phyloP scores from a whole-genome alignment of 2,329 filamentous ascomycete genomes.

The Claviceps purpurea region DNA sequence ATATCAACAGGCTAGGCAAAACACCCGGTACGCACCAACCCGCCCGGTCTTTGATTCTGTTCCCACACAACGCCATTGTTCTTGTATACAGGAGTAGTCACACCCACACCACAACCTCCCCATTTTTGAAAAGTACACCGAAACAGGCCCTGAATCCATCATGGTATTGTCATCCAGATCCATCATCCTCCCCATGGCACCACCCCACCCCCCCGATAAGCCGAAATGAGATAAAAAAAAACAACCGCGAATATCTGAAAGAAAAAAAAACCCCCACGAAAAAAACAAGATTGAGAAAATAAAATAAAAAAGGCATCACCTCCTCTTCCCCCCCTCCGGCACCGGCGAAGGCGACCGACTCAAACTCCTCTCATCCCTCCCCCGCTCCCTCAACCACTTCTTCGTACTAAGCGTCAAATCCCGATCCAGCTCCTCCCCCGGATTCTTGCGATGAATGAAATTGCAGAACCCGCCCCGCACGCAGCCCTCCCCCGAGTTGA shows the following conservation, averaged over 20 bases:
- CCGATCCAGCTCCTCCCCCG: constrained; percentile 71
- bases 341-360: constrained; percentile 75
- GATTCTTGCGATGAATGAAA: constrained; percentile 97
- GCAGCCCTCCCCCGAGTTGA: constrained; percentile 91
- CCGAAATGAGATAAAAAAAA: not conserved
- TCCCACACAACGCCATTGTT: no score
- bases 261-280: no score
- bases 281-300: not conserved
- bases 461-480: constrained; percentile 97
- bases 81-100: no score
- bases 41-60: no score
- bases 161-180: no score
- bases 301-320: constrained; percentile 17
- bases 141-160: no score
- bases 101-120: no score
- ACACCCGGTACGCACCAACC: no score
- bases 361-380: constrained; percentile 70
- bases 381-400: constrained; percentile 85
- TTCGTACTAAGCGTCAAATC: constrained; percentile 82
- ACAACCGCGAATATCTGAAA: not conserved
- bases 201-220: no score
- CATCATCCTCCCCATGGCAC: no score
- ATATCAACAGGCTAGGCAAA: no score
- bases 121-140: no score
- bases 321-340: constrained; percentile 66